Base-by-base conservation (phyloP, 148 eudicot genomes). In the Selenicereus undatus region DNA sequence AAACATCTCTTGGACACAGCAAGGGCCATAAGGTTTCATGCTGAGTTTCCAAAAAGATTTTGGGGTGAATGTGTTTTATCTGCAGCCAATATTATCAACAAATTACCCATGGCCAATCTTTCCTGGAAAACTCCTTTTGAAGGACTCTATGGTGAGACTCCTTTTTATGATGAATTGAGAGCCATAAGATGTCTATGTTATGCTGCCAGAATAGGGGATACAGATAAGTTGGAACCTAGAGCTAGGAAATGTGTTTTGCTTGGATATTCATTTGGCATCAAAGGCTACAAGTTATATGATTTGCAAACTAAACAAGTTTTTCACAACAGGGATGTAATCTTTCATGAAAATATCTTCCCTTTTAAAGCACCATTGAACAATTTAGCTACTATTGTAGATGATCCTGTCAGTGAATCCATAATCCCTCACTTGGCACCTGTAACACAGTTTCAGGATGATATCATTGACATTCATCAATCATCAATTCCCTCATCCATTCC, bases 201-300 rank as follows among this genome's bases (percentile, higher is more conserved):
- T 71, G 74, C 18, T 27, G 35, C 64, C 11, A 12, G 11, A 2
- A 24, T 43, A 21, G 65, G 78, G 21, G 32, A 75, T 0, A 51
- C 18, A 12, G 35, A 50, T 14, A 75, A 75, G 3, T 75, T 75
- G 14, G 78, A 43, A 24, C 30, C 65, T n/a, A 22, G 78, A 3
- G 78, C 65, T 27, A 52, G n/a, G 21, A 51, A 50, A 48, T 17
- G 78, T 26, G 51, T 75, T 2, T 52, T 52, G 2, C 29, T 52
- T 51, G 78, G 71, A 21, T 77, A 77, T 77, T 48, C 79, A 0
- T 11, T 60, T 77, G 79, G 71, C 9, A 18, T 39, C 9, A 77
- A 77, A 62, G 71, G 71, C 1, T 60, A 77, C 36, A 77, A 77
- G 21, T 9, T 77, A 14, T 77, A 58, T 60, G 29, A 43, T 62